These are phyloP conservation scores for Colletotrichum plurivorum DNA, from an alignment of 2,329 filamentous ascomycete species.

Conservation along the genomic window DNA sequence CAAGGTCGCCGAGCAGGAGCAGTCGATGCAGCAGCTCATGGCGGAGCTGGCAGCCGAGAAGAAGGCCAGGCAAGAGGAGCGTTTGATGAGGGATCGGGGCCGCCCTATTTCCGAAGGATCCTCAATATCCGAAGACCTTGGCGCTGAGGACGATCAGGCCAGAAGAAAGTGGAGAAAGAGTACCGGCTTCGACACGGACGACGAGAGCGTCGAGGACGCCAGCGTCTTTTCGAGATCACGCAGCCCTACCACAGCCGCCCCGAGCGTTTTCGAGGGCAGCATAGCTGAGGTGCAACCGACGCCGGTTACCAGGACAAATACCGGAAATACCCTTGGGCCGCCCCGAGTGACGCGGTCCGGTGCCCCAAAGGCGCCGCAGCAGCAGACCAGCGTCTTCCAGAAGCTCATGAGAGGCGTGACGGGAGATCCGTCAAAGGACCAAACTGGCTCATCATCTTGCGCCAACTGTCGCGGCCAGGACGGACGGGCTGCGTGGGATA, in stretches of 20 bases:
- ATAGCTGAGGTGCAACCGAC: slow-evolving; percentile 36
- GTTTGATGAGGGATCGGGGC: slow-evolving; percentile 46
- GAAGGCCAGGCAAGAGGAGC: slow-evolving; percentile 58
- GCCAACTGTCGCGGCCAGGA: slow-evolving; percentile 71
- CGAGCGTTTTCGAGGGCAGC: slow-evolving; percentile 51
- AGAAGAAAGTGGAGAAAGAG: slow-evolving; percentile 58
- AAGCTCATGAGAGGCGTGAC: slow-evolving; percentile 60
- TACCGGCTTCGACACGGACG: slow-evolving; percentile 65
- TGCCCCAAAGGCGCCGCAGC: slow-evolving; percentile 45
- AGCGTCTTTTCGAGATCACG: slow-evolving; percentile 74
- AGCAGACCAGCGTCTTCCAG: slow-evolving; percentile 52
- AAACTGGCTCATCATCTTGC: slow-evolving; percentile 55
- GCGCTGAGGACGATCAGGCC: slow-evolving; percentile 65
- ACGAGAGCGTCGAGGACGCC: slow-evolving; percentile 63
- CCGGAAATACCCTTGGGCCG: slow-evolving; percentile 36
- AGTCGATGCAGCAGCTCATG: slow-evolving; percentile 63
- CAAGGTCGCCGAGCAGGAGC: slow-evolving; percentile 68
- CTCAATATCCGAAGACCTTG: slow-evolving; percentile 66
- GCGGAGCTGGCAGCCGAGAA: slow-evolving; percentile 68
- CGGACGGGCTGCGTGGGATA: slow-evolving; percentile 74
- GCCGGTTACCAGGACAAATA: slow-evolving; percentile 40
- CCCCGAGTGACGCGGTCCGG: slow-evolving; percentile 6
- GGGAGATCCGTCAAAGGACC: slow-evolving; percentile 49
- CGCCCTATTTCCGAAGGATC: slow-evolving; percentile 55
- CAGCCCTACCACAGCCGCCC: slow-evolving; percentile 66